These are phyloP conservation scores for Periconia sp. DNA, from an alignment of 2,329 filamentous ascomycete species.

Conservation along the genomic window DNA sequence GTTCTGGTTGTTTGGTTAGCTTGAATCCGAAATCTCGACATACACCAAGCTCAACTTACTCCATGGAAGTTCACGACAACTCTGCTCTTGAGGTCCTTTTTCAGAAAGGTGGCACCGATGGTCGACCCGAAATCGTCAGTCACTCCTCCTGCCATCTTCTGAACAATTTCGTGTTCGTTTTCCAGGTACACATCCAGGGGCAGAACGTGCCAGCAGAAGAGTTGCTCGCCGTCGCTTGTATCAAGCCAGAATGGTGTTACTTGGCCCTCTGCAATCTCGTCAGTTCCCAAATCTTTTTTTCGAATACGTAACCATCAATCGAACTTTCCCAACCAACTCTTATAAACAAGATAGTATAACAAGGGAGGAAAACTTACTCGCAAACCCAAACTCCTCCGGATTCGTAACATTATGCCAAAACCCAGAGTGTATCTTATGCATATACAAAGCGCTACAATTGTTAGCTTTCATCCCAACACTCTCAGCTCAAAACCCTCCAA, in stretches of 20 bases:
- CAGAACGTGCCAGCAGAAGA: conserved; percentile 91
- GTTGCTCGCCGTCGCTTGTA: conserved; percentile 72
- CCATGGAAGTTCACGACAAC: conserved; percentile 65
- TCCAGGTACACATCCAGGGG: conserved; percentile 75
- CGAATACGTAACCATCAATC: conserved; percentile 45
- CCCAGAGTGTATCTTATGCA: conserved; percentile 74
- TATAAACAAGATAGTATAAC: background rate
- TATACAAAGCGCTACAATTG: conserved; percentile 71
- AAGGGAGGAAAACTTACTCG: conserved; percentile 56
- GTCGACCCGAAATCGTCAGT: conserved; percentile 51
- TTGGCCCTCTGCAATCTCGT: conserved; percentile 67
- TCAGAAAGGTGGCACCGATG: conserved; percentile 54
- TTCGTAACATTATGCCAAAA: conserved; percentile 73
- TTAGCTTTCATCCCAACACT: background rate
- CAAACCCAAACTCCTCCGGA: conserved; percentile 83
- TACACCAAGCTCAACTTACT: conserved; percentile 46
- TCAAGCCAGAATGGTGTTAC: conserved; percentile 80
- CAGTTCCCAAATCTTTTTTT: background rate
- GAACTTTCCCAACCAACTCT: conserved; percentile 48
- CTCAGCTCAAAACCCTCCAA: background rate
- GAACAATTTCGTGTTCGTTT: conserved; percentile 63
- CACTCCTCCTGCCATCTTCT: conserved; percentile 42
- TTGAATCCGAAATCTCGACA: background rate
- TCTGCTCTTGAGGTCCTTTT: conserved; percentile 52
- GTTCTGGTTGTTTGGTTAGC: conserved; percentile 60